Evolutionary conservation across 495 filamentous ascomycete species (phyloP).

Genomic region (Penicillium waksmanii): DNA sequence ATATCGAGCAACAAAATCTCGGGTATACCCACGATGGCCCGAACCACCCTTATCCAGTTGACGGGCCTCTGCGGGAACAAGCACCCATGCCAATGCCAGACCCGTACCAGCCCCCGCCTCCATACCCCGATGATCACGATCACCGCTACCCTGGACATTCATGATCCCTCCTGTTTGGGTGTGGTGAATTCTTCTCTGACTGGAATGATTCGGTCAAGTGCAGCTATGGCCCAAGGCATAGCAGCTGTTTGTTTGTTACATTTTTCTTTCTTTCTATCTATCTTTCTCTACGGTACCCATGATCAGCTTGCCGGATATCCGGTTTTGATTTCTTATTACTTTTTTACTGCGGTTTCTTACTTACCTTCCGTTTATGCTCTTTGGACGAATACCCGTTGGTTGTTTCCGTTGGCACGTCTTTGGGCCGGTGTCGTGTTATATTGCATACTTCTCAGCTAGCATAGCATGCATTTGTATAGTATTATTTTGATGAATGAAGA

Average conservation of each 20-base stretch:
- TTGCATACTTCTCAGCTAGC: constrained; percentile 8
- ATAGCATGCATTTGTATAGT: constrained; percentile 23
- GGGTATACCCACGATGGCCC: constrained; percentile 17
- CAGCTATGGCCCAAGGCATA: not conserved
- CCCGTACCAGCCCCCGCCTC: constrained; percentile 37
- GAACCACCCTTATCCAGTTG: constrained; percentile 20
- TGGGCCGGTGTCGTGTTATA: not conserved
- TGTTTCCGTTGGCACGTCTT: constrained; percentile 13
- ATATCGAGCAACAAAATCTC: constrained; percentile 26
- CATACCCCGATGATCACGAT: constrained; percentile 29
- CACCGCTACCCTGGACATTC: constrained; percentile 8
- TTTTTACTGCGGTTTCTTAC: not conserved
- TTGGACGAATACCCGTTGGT: constrained; percentile 33
- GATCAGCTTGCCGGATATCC: constrained; percentile 20
- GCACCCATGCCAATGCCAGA: constrained; percentile 44
- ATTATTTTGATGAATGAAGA: constrained; percentile 15
- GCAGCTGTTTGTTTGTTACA: constrained; percentile 6
- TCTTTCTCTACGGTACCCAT: constrained; percentile 28
- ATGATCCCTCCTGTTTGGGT: no score
- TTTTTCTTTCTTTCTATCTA: constrained; percentile 15
- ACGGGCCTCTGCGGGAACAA: constrained; percentile 32
- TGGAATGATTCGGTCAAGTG: not conserved
- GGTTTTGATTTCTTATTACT: constrained; percentile 8
- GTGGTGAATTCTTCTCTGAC: not conserved
- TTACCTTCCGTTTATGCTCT: constrained; percentile 11